phyloP scores from a whole-genome alignment of 2,329 filamentous ascomycete species.

The Talaromyces atroroseus region DNA sequence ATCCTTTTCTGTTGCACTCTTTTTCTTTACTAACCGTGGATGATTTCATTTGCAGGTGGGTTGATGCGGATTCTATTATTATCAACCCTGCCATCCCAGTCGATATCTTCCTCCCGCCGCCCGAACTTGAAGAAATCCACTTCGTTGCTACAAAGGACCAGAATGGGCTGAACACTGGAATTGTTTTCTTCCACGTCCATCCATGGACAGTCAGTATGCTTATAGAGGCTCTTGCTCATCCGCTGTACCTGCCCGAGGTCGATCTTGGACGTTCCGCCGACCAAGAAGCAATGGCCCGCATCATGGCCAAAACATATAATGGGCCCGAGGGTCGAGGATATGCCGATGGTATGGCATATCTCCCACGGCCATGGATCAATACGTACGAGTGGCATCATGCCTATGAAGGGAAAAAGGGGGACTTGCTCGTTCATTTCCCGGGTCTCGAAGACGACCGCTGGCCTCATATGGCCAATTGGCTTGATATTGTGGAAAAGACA shows the following conservation, averaged over 20 bases:
- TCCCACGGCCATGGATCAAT: constrained; percentile 25
- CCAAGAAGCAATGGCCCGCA: constrained; percentile 20
- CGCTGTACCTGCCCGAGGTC: constrained; percentile 19
- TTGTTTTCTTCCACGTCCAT: constrained; percentile 28
- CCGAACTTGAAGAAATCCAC: constrained; percentile 25
- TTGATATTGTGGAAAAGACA: constrained; percentile 20
- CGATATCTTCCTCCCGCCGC: constrained; percentile 28
- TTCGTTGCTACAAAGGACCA: constrained; percentile 26
- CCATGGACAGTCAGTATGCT: constrained; percentile 28
- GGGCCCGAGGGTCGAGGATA: constrained; percentile 17
- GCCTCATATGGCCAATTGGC: constrained; percentile 23
- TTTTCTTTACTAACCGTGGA: too few relatives aligned
- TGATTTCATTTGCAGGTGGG: constrained; percentile 20
- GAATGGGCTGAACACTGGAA: constrained; percentile 28
- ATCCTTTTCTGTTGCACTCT: neutral
- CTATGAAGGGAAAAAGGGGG: constrained; percentile 23
- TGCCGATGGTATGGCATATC: constrained; percentile 16
- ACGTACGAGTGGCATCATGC: constrained; percentile 23
- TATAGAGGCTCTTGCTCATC: constrained; percentile 22
- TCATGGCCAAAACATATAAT: constrained; percentile 18
- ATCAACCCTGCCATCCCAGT: constrained; percentile 27
- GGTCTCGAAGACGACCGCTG: constrained; percentile 22
- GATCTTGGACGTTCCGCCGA: constrained; percentile 17
- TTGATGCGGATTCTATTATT: constrained; percentile 29
- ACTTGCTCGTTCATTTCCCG: constrained; percentile 28